Percentiles rank a stretch among this genome's conserved stretches.
phyloP scores from a whole-genome alignment of 225 moss, liverwort and hornwort genomes.

The Pseudisothecium myosuroides region DNA sequence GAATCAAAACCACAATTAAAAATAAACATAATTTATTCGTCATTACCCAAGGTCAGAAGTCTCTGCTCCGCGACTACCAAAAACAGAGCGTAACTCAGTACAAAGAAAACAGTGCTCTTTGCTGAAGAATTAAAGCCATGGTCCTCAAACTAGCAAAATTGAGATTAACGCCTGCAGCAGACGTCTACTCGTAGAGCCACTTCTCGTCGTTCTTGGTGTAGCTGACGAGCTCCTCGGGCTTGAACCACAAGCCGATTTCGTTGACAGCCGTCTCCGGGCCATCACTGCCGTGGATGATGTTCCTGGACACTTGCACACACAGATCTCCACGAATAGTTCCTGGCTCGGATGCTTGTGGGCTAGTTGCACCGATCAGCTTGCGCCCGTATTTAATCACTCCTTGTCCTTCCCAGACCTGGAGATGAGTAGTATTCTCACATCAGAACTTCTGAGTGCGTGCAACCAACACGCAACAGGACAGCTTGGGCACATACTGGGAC shows the following conservation, averaged over 20 bases:
- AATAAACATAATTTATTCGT: neutral
- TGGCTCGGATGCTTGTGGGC: slow-evolving; percentile 61
- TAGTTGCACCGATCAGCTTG: slow-evolving; percentile 72
- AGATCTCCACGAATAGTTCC: slow-evolving; percentile 71
- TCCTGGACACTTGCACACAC: slow-evolving; percentile 49
- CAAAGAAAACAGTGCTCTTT: neutral
- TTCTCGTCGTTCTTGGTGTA: slow-evolving; percentile 49
- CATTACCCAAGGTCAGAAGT: neutral
- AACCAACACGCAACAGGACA: neutral
- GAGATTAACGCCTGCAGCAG: neutral
- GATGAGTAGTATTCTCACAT: neutral
- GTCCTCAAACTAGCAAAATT: slow-evolving; percentile 44
- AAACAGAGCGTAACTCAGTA: neutral
- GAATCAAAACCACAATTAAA: neutral
- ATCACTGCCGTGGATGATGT: slow-evolving; percentile 63
- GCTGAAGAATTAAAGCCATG: neutral
- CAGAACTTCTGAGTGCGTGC: neutral
- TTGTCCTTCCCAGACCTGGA: slow-evolving; percentile 78
- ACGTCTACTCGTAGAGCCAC: slow-evolving; percentile 53
- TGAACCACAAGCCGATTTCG: slow-evolving; percentile 59
- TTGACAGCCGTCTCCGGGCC: slow-evolving; percentile 60
- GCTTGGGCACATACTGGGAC: neutral
- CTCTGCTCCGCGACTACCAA: neutral
- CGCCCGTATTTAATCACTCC: slow-evolving; percentile 82
- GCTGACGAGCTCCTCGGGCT: slow-evolving; percentile 55